Base-by-base conservation (phyloP, 2,329 filamentous ascomycete genomes). In the Talaromyces atroroseus region DNA sequence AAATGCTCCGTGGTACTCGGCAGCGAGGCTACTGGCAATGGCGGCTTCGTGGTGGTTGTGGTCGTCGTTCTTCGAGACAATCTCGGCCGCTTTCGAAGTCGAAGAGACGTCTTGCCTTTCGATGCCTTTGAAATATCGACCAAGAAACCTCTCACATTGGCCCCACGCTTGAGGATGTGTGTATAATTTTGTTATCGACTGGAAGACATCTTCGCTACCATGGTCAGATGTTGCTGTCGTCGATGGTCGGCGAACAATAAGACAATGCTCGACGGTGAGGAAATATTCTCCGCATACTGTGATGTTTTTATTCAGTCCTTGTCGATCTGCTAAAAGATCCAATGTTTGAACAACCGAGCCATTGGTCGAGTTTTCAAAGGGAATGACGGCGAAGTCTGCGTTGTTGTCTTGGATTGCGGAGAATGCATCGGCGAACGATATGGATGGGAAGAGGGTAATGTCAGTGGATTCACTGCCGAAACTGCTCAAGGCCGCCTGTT, bases 111-210 rank as follows among this genome's bases (percentile, higher is more conserved):
- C 92, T 58, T 92, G 82, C 52, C 86, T 81, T 74, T 95, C 90
- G n/a, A 87, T 79, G 46, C 83, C 83, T 63, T 85, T 85, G 60
- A 96, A 82, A 64, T 89, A 78, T 26, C 79, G 76, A 8, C 80
- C 78, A 24, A 96, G 81, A 72, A 96, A 96, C 8, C 68, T 72
- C 46, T 85, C 85, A 73, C 92, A 96, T 75, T 99, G 94, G 24
- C 91, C 91, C 79, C 94, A 96, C 26, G 91, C 94, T 74, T 99
- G 94, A 10, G 92, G 92, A 73, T 99, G 94, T 23, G 90, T 94
- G 76, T 96, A 95, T 42, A 99, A 74, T 66, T 87, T 86, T 63
- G 80, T 82, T 65, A 97, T 81, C 63, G 87, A 67, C 79, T 55
- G 75, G 72, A 60, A 92, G 14, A 62, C 32, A 11, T 56, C 54